Evolutionary conservation across 192 early-diverging fungal species (phyloP), one percentile per base, ranked within the genome.

Genomic region (Coemansia sp.): DNA sequence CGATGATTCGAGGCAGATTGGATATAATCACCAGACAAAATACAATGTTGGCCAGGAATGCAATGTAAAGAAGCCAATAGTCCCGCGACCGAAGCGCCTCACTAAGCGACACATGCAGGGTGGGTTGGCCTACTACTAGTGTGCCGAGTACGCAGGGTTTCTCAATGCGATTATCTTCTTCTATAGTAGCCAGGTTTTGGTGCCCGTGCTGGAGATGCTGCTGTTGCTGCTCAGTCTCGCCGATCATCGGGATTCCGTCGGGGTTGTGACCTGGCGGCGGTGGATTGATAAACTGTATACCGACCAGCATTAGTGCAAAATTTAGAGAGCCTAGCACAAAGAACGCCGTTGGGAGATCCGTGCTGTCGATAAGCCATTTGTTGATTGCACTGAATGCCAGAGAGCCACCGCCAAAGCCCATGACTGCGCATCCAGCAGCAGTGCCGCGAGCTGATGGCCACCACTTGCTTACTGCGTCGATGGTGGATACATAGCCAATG

Each of bases 321-420:
- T 87, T 89, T 10, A 74, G 61, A 27, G 38, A 73, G n/a, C 89
- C 89, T 19, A 89, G 78, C 47, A 90, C 83, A 28, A 90, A 67
- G 71, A 92, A 92, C 7, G 86, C 74, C 30, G 78, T 24, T 16
- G 87, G 83, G 14, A 90, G 71, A 19, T 82, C 86, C 0, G 83
- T 74, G 48, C 68, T 41, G 18, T 81, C 78, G 49, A 89, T 67
- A 16, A 92, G 83, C 54, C 72, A 73, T 32, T 84, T 82, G 51
- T 87, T 88, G 50, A 87, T 84, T 66, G 82, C 83, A 49, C 88
- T 85, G 56, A 87, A 86, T 14, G 88, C 86, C 56, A 90, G 86
- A 19, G 86, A 84, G 1, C 90, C 90, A 26, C 83, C 88, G 48
- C 88, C 90, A 72, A 92, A 92, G 7, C 88, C 89, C 71, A 86